Conservation (phyloP, 2,329 filamentous ascomycete genomes). For the Rhynchosporium agropyri region DNA sequence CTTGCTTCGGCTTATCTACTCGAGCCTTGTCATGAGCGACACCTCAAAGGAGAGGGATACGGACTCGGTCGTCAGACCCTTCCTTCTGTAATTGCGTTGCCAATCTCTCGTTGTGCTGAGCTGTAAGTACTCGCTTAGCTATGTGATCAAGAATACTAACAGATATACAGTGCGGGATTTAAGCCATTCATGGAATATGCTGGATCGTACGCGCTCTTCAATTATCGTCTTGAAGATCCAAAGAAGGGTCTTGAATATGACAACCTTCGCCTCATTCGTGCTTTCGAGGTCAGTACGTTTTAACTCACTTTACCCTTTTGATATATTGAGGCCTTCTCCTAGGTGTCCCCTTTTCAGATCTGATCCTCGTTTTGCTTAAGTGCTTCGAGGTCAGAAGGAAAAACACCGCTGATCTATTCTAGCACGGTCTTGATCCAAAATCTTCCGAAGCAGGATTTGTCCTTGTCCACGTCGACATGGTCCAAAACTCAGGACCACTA, state of each 20-base stretch:
- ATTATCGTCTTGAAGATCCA: conserved; percentile 64
- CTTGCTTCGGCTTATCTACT: conserved; percentile 86
- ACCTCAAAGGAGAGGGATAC: conserved; percentile 72
- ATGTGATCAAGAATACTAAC: conserved; percentile 11
- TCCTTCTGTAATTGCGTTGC: conserved; percentile 74
- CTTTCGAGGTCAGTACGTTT: conserved; percentile 63
- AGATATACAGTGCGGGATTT: conserved; percentile 61
- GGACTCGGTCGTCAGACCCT: conserved; percentile 75
- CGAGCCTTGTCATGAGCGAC: conserved; percentile 83
- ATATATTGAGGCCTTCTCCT: too few relatives aligned
- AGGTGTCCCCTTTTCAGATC: too few relatives aligned
- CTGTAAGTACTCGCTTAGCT: conserved; percentile 63
- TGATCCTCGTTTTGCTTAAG: too few relatives aligned
- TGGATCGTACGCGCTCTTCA: conserved; percentile 69
- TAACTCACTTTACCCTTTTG: too few relatives aligned
- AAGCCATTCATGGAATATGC: conserved; percentile 92
- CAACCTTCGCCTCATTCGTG: conserved; percentile 82
- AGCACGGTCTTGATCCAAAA: conserved; percentile 76
- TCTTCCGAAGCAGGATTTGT: conserved; percentile 95
- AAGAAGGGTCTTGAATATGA: conserved; percentile 59
- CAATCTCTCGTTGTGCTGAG: conserved; percentile 81
- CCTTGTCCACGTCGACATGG: conserved; percentile 96
- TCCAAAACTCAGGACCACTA: conserved; percentile 78
- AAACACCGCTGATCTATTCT: too few relatives aligned
- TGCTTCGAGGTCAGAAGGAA: too few relatives aligned